A percentile compares a stretch with the other conserved stretches of the same genome.
These are phyloP conservation scores for Ceratocystis cubensis DNA, from an alignment of 2,329 filamentous ascomycete genomes.

Conservation along the genomic window DNA sequence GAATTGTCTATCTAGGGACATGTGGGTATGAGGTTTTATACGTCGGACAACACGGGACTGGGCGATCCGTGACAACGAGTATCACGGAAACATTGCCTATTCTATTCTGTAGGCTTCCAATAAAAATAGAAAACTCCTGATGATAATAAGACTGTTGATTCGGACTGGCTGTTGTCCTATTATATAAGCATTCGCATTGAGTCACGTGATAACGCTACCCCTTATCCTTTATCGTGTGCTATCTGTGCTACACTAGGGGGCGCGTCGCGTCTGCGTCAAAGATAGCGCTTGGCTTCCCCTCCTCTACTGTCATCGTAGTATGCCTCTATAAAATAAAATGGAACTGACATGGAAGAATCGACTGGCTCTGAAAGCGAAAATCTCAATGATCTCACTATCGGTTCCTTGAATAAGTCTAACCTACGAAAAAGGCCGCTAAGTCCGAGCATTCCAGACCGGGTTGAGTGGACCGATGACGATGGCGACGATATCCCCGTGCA, in stretches of 20 bases:
- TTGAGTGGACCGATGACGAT: constrained; percentile 17
- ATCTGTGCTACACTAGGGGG: neutral
- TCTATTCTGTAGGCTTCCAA: no score
- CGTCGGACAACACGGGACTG: no score
- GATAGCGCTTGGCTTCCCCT: neutral
- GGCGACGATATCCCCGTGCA: constrained; percentile 9
- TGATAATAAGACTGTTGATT: no score
- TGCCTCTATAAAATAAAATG: neutral
- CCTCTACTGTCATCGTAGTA: neutral
- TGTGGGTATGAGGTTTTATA: no score
- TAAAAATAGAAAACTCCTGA: no score
- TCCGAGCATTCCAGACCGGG: neutral
- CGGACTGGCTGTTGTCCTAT: no score
- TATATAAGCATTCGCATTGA: neutral
- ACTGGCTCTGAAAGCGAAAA: constrained; percentile 7
- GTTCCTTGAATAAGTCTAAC: neutral
- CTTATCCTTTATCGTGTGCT: neutral
- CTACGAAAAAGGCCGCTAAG: neutral
- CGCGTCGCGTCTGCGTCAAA: neutral
- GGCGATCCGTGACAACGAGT: no score
- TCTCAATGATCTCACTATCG: neutral
- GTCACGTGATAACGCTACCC: neutral
- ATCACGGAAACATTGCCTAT: neutral
- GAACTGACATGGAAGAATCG: neutral
- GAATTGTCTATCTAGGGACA: no score